These are phyloP conservation scores for Suillus hirtellus DNA, from an alignment of 768 basidiomycete genomes.

Conservation along the genomic window DNA sequence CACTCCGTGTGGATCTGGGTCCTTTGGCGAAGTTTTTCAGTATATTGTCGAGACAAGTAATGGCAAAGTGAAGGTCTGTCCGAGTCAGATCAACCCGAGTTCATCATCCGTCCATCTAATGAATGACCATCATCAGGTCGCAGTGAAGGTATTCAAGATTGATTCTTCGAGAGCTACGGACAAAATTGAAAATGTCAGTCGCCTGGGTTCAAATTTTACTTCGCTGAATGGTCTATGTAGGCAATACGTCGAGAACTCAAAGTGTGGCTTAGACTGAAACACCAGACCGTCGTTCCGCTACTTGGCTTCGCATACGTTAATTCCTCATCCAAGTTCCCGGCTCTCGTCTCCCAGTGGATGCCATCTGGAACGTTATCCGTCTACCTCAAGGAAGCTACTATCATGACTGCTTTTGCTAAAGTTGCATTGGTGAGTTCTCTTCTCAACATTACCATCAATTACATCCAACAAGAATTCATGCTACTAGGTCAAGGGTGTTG, in stretches of 20 bases:
- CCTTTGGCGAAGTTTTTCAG: background rate
- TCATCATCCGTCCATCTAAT: background rate
- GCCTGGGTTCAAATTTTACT: background rate
- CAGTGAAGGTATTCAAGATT: background rate
- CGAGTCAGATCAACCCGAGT: too few species aligned
- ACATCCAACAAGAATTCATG: background rate
- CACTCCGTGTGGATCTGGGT: too few species aligned
- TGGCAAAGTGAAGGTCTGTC: background rate
- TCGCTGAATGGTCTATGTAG: conserved; percentile 6
- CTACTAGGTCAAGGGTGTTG: background rate
- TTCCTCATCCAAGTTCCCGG: background rate
- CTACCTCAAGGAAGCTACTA: background rate
- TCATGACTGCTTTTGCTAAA: background rate
- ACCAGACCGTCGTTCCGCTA: conserved; percentile 23
- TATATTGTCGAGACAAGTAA: background rate
- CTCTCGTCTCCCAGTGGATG: background rate
- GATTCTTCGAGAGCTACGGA: background rate
- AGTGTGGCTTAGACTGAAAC: conserved; percentile 21
- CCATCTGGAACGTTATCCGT: background rate
- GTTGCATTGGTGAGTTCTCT: background rate
- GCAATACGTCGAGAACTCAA: conserved; percentile 19
- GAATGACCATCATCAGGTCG: background rate
- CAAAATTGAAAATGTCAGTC: background rate
- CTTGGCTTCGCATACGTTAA: conserved; percentile 14
- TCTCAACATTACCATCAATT: background rate